phyloP scores from a whole-genome alignment of 139 green algal species.

The Monoraphidium neglectum region DNA sequence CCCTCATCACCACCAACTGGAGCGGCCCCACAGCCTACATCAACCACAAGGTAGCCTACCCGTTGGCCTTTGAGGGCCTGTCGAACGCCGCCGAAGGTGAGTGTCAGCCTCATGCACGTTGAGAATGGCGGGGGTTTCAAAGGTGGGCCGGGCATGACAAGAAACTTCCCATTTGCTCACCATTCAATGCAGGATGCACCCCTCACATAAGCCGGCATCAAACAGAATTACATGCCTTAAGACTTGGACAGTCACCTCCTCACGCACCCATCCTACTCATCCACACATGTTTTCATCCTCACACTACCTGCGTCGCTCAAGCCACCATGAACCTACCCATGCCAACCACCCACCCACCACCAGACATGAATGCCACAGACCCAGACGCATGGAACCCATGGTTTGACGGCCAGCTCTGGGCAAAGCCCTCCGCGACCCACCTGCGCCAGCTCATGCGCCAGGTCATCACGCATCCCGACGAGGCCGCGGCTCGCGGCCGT shows the following conservation, averaged over 20 bases:
- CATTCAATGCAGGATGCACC: no score
- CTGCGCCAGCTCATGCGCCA: constrained; percentile 51
- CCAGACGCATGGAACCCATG: neutral
- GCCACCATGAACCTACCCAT: neutral
- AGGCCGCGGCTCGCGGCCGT: constrained; percentile 33
- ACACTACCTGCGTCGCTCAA: neutral
- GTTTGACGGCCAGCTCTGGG: constrained; percentile 48
- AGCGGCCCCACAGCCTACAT: constrained; percentile 60
- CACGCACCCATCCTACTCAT: no score
- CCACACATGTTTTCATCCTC: no score
- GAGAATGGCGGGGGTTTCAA: no score
- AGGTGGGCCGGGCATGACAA: no score
- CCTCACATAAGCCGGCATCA: no score
- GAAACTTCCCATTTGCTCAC: no score
- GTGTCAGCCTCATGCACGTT: no score
- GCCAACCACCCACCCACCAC: neutral
- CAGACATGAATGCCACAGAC: constrained; percentile 14
- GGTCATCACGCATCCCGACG: constrained; percentile 26
- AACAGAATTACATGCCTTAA: no score
- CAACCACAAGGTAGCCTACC: constrained; percentile 43
- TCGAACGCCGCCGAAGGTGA: constrained; percentile 12
- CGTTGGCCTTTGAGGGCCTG: constrained; percentile 32
- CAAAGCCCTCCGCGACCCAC: constrained; percentile 40
- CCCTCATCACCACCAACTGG: constrained; percentile 55
- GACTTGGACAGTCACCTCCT: no score